Conservation (phyloP, 495 filamentous ascomycete genomes). For the Acidiella bohemica region DNA sequence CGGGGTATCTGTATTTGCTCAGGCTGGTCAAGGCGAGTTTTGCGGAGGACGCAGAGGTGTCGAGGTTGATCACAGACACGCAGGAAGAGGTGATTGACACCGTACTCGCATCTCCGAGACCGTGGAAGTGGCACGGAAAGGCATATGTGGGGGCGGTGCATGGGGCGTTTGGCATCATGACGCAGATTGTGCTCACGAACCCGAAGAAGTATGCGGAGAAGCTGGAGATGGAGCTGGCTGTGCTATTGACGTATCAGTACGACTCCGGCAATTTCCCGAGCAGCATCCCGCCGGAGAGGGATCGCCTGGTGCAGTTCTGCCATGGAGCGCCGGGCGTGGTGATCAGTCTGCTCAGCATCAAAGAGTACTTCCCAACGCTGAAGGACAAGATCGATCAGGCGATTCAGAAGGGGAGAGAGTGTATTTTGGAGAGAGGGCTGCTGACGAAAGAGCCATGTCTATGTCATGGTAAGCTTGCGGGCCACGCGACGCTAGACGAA, state of each 20-base stretch:
- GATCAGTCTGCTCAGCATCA: constrained; percentile 37
- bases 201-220: constrained; percentile 25
- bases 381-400: constrained; percentile 35
- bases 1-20: constrained; percentile 48
- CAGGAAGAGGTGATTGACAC: constrained; percentile 33
- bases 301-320: constrained; percentile 49
- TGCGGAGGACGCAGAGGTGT: constrained; percentile 23
- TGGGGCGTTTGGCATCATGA: constrained; percentile 48
- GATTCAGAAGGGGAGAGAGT: constrained; percentile 32
- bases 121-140: constrained; percentile 48
- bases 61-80: constrained; percentile 28
- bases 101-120: constrained; percentile 29
- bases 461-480: constrained; percentile 37
- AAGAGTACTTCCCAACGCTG: constrained; percentile 37
- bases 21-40: constrained; percentile 33
- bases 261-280: constrained; percentile 33
- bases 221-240: constrained; percentile 33
- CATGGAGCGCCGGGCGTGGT: constrained; percentile 53
- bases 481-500: background rate
- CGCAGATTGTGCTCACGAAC: constrained; percentile 45
- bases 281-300: constrained; percentile 31
- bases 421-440: constrained; percentile 39
- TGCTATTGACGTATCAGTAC: constrained; percentile 36
- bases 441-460: constrained; percentile 49
- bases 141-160: constrained; percentile 49